Evolutionary conservation across 108 stramenopile species (phyloP), one percentile per base, ranked within the genome.

Genomic region (Cyclostephanos invisitatus): DNA sequence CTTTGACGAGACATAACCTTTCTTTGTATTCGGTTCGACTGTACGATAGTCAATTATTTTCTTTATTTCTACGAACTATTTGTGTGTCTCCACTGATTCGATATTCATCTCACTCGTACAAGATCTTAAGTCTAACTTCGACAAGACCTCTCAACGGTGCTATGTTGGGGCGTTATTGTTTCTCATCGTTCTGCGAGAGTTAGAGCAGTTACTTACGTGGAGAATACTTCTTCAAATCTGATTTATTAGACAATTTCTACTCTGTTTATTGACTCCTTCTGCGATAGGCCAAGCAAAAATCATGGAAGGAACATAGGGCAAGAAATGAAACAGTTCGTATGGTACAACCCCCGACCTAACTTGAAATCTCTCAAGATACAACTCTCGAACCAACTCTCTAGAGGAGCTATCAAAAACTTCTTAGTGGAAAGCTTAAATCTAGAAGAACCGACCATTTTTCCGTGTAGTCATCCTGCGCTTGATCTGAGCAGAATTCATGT

Each of bases 391-490:
- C 44, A 15, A 14, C 14, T 46, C 14, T 46, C 14, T 14, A 15
- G 14, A 15, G 15, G 1, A 14, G n/a, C n/a, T n/a, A 14, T 46
- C 15, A 46, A 15, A 1, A 46, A 14, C 17, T 8, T 15, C 17
- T 14, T 15, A 15, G 44, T 14, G 14, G 15, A 46, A 14, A 46
- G 44, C 44, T 46, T 40, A 15, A 46, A n/a, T n/a, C 44, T 46
- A 46, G 44, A 46, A 46, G 15, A 46, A 46, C 22, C 75, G 49
- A 17, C 67, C 67, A 40, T 67, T 68, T 35, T 69, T 76, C 57
- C 57, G 63, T 10, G 75, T 69, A 3, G 75, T 76, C 75, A 76
- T 76, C 60, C 75, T 68, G 6, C 75, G 58, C 49, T 51, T 75
- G 64, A 75, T 75, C 51, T 75, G 74, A n/a, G 74, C 74, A 59